Evolutionary conservation across 345 rosid genomes (phyloP).

Genomic region (Geranium brycei): DNA sequence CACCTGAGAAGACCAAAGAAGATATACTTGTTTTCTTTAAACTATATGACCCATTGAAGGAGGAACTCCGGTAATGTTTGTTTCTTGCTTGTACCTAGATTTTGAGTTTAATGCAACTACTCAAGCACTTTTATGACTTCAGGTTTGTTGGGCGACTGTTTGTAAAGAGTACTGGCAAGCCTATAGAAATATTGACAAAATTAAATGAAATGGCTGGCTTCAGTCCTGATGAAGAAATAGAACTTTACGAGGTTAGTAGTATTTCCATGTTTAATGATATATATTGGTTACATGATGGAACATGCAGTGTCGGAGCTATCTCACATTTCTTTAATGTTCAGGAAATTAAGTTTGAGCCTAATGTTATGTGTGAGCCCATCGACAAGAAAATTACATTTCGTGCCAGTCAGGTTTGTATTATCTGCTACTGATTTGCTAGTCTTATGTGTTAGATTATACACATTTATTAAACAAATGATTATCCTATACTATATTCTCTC

Average conservation of each 20-base stretch:
- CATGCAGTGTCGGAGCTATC: background rate
- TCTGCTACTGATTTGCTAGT: slow-evolving; percentile 3
- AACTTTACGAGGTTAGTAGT: slow-evolving; percentile 68
- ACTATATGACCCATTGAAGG: slow-evolving; percentile 68
- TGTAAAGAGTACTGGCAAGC: slow-evolving; percentile 66
- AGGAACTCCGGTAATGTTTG: slow-evolving; percentile 47
- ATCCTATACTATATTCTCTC: background rate
- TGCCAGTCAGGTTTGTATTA: slow-evolving; percentile 47
- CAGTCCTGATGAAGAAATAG: slow-evolving; percentile 74
- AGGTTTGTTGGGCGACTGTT: slow-evolving; percentile 79
- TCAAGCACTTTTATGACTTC: slow-evolving; percentile 9
- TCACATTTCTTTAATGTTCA: slow-evolving; percentile 18
- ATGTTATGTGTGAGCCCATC: slow-evolving; percentile 75
- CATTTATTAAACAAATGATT: background rate
- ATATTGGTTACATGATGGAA: background rate
- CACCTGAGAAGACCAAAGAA: slow-evolving; percentile 63
- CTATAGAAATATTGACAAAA: slow-evolving; percentile 53
- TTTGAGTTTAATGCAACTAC: background rate
- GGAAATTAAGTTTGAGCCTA: slow-evolving; percentile 93
- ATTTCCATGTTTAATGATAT: background rate
- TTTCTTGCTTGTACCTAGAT: slow-evolving; percentile 5
- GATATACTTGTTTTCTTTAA: slow-evolving; percentile 89
- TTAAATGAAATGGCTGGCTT: slow-evolving; percentile 88
- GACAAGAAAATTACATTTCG: slow-evolving; percentile 63
- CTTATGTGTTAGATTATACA: background rate